Conservation (phyloP, 176 grass and related monocot genomes). For the Avena insularis region DNA sequence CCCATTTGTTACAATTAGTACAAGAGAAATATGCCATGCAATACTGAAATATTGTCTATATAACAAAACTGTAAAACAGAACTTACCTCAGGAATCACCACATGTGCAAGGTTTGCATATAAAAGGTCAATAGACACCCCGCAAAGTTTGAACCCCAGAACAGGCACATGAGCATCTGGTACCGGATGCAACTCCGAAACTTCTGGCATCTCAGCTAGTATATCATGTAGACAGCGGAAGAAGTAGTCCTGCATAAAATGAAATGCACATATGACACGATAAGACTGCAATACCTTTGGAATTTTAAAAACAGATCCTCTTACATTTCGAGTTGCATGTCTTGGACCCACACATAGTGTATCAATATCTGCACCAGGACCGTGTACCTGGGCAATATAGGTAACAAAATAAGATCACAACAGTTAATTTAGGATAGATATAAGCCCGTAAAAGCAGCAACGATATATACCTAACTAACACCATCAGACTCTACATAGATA, state of each 20-base stretch:
- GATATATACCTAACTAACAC: background rate
- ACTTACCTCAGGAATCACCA: slow-evolving; percentile 86
- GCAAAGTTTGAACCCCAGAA: slow-evolving; percentile 77
- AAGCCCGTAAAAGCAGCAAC: background rate
- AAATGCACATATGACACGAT: slow-evolving; percentile 1
- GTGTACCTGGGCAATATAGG: slow-evolving; percentile 66
- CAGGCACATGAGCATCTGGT: slow-evolving; percentile 91
- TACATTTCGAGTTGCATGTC: slow-evolving; percentile 87
- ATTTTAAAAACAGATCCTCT: slow-evolving; percentile 34
- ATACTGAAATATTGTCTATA: slow-evolving; percentile 25
- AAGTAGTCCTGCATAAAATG: slow-evolving; percentile 73
- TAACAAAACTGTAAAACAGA: slow-evolving; percentile 30
- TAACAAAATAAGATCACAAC: background rate
- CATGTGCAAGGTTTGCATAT: slow-evolving; percentile 79
- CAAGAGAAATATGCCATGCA: slow-evolving; percentile 11
- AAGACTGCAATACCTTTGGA: background rate
- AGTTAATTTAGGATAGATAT: background rate
- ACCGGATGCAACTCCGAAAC: slow-evolving; percentile 88
- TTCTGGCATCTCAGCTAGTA: slow-evolving; percentile 88
- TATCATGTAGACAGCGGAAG: slow-evolving; percentile 74
- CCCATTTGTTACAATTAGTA: slow-evolving; percentile 27
- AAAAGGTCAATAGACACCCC: slow-evolving; percentile 92
- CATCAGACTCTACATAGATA: slow-evolving; percentile 9
- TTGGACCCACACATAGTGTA: slow-evolving; percentile 85
- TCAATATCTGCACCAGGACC: slow-evolving; percentile 96